Conservation (phyloP, 2,329 filamentous ascomycete species). For the Fusarium newnesense region DNA sequence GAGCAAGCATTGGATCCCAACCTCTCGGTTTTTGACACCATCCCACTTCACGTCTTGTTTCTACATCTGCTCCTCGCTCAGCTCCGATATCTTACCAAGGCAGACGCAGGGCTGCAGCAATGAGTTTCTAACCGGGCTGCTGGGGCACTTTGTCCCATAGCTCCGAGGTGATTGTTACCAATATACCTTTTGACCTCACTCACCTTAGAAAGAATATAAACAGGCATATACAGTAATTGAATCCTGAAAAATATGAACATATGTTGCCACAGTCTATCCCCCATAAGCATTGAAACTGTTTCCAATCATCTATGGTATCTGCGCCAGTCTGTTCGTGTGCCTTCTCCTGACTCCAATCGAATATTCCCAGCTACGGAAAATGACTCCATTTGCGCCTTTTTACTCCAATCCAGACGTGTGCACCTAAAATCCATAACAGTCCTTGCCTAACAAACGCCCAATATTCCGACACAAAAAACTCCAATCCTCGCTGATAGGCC, state of each 20-base stretch:
- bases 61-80: constrained; percentile 7
- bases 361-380: constrained; percentile 21
- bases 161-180: background rate
- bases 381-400: constrained; percentile 33
- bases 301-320: constrained; percentile 19
- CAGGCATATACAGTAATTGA: background rate
- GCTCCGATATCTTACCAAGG: background rate
- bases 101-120: constrained; percentile 19
- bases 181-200: background rate
- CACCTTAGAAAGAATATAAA: background rate
- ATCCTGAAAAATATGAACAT: background rate
- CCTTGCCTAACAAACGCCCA: constrained; percentile 6
- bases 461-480: background rate
- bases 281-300: background rate
- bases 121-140: constrained; percentile 7
- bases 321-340: constrained; percentile 16
- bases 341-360: background rate
- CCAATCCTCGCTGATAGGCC: background rate
- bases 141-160: background rate
- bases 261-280: background rate
- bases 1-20: constrained; percentile 5
- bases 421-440: background rate
- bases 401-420: constrained; percentile 30
- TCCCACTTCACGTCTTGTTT: constrained; percentile 17
- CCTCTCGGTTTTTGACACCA: constrained; percentile 15